Evolutionary conservation across 2,329 filamentous ascomycete genomes (phyloP), one percentile per base, ranked within the genome.

Genomic region (Neofusicoccum kwambonambiense): DNA sequence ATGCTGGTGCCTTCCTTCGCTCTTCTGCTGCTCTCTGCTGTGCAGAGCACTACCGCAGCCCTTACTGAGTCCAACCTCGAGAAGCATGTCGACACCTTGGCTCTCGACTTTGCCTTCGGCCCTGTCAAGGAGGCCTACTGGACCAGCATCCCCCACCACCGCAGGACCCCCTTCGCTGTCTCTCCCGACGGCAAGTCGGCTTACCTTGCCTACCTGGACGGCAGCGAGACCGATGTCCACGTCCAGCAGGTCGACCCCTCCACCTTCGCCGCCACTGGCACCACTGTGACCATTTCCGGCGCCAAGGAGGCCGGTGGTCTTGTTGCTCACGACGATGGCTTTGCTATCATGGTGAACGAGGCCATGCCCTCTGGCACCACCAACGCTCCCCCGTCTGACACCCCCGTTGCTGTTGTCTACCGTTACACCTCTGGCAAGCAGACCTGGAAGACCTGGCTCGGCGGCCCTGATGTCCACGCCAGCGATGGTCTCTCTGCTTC

Each of bases 261-360:
- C 3, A 85, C 84, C 7, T 87, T 88, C 68, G 77, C 78, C 15
- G 81, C 84, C 13, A 81, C 82, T 9, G 86, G 85, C 7, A 78
- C 78, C 31, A 73, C 81, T 0, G 78, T 87, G 3, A 84, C 83
- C 0, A 75, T 88, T 44, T 70, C 79, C n/a, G 80, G 81, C 13
- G 85, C 80, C 44, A 84, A 86, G 69, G 86, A 88, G 60, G 44
- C 17, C 19, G 84, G 85, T 62, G 86, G 86, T 51, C 80, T 89
- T 0, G 83, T 88, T 49, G 86, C 86, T 15, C 86, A 88, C 70
- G 79, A 86, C 67, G 85, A 89, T 71, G 86, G 86, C 2, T 89
- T 89, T 67, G 86, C 86, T n/a, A 74, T 88, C 34, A 74, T 89
- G 56, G 86, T 85, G 34, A 87, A 87, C 75, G 85, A 86, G 71